Evolutionary conservation across 768 basidiomycete genomes (phyloP).

Genomic region (Roridomyces roridus): DNA sequence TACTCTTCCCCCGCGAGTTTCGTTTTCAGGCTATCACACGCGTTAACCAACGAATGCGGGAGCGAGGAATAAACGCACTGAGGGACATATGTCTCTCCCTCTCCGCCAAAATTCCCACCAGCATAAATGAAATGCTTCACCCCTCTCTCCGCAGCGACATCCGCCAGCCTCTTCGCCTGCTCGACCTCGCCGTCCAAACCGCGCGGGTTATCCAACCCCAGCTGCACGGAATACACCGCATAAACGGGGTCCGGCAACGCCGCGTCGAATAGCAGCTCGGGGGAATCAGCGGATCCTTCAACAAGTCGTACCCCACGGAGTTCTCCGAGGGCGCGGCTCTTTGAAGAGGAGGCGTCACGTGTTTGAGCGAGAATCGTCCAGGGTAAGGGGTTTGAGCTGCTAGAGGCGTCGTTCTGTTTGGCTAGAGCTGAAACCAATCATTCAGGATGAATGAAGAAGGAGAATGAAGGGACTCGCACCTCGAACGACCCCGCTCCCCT

Average conservation of each 20-base stretch:
- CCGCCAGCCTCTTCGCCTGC: conserved; percentile 8
- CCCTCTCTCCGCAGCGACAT: conserved; percentile 8
- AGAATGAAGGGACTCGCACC: background rate
- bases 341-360: background rate
- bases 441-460: background rate
- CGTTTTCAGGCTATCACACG: background rate
- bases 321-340: conserved; percentile 5
- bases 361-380: conserved; percentile 20
- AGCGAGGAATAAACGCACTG: conserved; percentile 4
- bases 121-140: conserved; percentile 16
- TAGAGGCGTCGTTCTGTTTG: background rate
- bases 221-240: conserved; percentile 19
- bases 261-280: conserved; percentile 6
- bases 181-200: conserved; percentile 4
- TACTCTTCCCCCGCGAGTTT: conserved; percentile 10
- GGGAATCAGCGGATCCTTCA: conserved; percentile 2
- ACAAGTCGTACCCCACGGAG: conserved; percentile 10
- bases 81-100: conserved; percentile 1
- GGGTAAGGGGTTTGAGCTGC: background rate
- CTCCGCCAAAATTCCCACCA: conserved; percentile 10
- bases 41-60: background rate
- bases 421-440: background rate
- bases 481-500: conserved; percentile 11
- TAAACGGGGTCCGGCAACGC: conserved; percentile 1
- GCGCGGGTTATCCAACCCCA: conserved; percentile 15